A percentile compares a stretch with the other conserved stretches of the same genome.
These are phyloP conservation scores for Aphanomyces cochlioides DNA, from an alignment of 352 stramenopile species.

Conservation along the genomic window DNA sequence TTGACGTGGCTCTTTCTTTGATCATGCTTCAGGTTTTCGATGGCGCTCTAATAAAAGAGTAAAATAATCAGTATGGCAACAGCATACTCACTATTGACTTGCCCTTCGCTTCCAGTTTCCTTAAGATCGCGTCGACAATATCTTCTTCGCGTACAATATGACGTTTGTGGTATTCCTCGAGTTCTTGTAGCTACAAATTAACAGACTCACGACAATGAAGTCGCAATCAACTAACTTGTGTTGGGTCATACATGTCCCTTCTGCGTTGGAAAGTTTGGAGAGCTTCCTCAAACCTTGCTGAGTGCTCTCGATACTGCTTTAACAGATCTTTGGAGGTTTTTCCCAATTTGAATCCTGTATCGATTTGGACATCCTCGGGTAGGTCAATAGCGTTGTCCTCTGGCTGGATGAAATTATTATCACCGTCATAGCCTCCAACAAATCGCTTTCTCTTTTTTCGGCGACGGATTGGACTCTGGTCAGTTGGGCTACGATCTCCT, in stretches of 20 bases:
- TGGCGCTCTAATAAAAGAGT: slow-evolving; percentile 17
- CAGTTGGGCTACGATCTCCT: background rate
- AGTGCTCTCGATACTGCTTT: slow-evolving; percentile 34
- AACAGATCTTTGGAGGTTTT: slow-evolving; percentile 42
- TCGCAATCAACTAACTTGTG: background rate
- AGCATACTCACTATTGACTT: slow-evolving; percentile 30
- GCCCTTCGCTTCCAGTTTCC: slow-evolving; percentile 28
- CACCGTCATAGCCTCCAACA: slow-evolving; percentile 58
- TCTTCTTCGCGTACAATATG: slow-evolving; percentile 30
- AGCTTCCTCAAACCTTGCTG: slow-evolving; percentile 17
- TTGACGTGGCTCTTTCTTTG: slow-evolving; percentile 46
- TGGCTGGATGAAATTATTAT: slow-evolving; percentile 36
- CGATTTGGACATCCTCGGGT: slow-evolving; percentile 65
- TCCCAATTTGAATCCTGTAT: slow-evolving; percentile 51
- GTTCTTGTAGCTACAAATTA: slow-evolving; percentile 11
- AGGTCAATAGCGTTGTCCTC: slow-evolving; percentile 71
- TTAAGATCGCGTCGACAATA: slow-evolving; percentile 32
- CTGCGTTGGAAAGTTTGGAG: slow-evolving; percentile 18
- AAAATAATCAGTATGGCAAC: background rate
- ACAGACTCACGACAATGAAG: background rate
- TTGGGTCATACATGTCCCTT: background rate
- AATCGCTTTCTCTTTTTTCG: slow-evolving; percentile 46
- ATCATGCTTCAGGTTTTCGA: slow-evolving; percentile 40
- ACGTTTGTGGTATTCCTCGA: slow-evolving; percentile 15
- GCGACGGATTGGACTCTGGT: background rate